Evolutionary conservation across 306 rosid genomes (phyloP).

Genomic region (Quercus glauca): DNA sequence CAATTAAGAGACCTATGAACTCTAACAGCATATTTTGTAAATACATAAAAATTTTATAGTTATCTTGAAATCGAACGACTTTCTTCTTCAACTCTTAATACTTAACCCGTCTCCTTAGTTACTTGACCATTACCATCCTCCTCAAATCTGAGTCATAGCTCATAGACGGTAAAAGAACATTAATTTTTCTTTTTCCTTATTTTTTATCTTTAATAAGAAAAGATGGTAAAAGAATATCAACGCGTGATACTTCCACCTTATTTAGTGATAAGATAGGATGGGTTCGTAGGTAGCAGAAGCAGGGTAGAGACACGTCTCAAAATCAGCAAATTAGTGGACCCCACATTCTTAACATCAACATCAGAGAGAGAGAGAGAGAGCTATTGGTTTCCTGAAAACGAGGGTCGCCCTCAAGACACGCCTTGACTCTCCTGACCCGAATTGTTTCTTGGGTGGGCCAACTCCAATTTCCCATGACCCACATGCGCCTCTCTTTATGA

Average conservation of each 20-base stretch:
- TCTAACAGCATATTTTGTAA: too few relatives aligned
- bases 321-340: conserved; percentile 8
- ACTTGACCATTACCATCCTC: too few relatives aligned
- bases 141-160: too few relatives aligned
- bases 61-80: accelerated
- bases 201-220: not conserved
- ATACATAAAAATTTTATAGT: too few relatives aligned
- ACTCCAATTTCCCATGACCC: conserved; percentile 38
- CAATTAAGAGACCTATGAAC: too few relatives aligned
- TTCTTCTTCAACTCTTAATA: too few relatives aligned
- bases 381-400: conserved; percentile 7
- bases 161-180: too few relatives aligned
- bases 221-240: not conserved
- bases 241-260: not conserved
- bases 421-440: conserved; percentile 32
- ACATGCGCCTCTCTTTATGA: conserved; percentile 2
- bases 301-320: conserved; percentile 43
- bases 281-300: not conserved
- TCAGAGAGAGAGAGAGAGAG: not conserved
- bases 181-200: too few relatives aligned
- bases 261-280: not conserved
- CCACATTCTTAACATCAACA: conserved; percentile 27
- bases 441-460: conserved; percentile 32
- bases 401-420: conserved; percentile 38
- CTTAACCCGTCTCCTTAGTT: accelerated